Percentiles rank a stretch among this genome's conserved stretches.
phyloP scores from a whole-genome alignment of 495 filamentous ascomycete species.

The Podospora sp. region DNA sequence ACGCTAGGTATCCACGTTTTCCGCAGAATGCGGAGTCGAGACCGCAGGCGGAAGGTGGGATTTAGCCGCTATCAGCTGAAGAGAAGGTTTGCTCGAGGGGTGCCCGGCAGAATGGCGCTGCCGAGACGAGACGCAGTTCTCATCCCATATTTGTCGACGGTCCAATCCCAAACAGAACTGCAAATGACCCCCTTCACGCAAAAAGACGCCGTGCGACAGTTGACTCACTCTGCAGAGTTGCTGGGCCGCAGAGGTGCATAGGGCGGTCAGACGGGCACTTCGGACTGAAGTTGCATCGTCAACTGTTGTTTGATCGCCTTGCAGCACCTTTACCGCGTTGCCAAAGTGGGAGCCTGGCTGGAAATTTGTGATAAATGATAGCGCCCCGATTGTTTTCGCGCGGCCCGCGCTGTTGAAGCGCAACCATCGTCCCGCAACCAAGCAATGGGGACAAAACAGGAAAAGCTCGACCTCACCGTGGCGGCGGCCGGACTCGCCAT shows the following conservation, averaged over 20 bases:
- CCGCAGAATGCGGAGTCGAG: background rate
- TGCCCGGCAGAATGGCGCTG: background rate
- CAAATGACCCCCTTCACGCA: background rate
- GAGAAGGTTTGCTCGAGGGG: background rate
- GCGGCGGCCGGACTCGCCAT: conserved; percentile 1
- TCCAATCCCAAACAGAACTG: background rate
- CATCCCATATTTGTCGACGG: background rate
- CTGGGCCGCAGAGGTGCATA: background rate
- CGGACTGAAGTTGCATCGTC: background rate
- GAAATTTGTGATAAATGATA: background rate
- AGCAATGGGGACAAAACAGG: background rate
- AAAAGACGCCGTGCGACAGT: background rate
- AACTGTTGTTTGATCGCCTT: background rate
- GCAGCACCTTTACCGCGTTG: background rate
- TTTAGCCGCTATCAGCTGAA: background rate
- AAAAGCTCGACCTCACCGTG: background rate
- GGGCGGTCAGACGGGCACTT: background rate
- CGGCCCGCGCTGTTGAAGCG: too few relatives aligned
- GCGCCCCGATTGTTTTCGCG: background rate
- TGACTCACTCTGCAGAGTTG: background rate
- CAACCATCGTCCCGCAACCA: background rate
- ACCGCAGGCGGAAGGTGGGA: background rate
- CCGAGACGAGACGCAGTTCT: background rate
- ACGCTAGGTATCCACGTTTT: background rate
- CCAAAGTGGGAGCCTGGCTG: background rate